Base-by-base conservation (phyloP, 2,329 filamentous ascomycete genomes). In the Apiospora kogelbergensis region DNA sequence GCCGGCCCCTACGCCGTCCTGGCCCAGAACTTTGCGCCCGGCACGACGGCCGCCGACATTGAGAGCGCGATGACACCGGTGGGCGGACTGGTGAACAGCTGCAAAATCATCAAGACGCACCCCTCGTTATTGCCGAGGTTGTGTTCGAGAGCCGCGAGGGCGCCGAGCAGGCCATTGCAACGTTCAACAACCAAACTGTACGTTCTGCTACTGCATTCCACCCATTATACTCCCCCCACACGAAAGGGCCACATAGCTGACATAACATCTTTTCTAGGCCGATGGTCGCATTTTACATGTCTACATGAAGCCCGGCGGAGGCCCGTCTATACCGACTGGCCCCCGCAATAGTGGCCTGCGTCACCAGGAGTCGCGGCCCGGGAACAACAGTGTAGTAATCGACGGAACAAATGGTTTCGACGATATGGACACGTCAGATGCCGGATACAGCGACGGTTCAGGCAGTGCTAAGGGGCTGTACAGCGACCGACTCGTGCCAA, bases 81-180 rank as follows among this genome's bases (percentile, higher is more conserved):
- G n/a, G 92, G 91, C 46, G 92, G 91, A 40, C 84, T 90, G 70
- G 86, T 94, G 75, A 76, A 86, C 30, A 88, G 86, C 75, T 95
- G 93, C 81, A 86, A 84, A 44, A 81, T 96, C 46, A 80, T 94
- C 68, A 89, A 91, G 76, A 85, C 89, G 4, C 82, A 83, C 37
- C 93, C 93, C 90, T 91, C 4, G 89, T 96, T 66, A 90, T 94
- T 76, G 91, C 91, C 26, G 93, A 96, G 81, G 89, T 96, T 77
- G 85, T 90, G 5, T 94, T 95, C 76, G 86, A 89, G 71, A 90
- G 89, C 69, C 89, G 88, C 74, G 89, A 92, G 71, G 91, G 91
- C 46, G 93, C 92, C 3, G 90, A 95, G 74, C 87, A 86, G 46
- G 91, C 94, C 22, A 91, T 95, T 75, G 84, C 87, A 69, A 92